Base-by-base conservation (phyloP, 2,329 filamentous ascomycete genomes). In the Botrytis deweyae region DNA sequence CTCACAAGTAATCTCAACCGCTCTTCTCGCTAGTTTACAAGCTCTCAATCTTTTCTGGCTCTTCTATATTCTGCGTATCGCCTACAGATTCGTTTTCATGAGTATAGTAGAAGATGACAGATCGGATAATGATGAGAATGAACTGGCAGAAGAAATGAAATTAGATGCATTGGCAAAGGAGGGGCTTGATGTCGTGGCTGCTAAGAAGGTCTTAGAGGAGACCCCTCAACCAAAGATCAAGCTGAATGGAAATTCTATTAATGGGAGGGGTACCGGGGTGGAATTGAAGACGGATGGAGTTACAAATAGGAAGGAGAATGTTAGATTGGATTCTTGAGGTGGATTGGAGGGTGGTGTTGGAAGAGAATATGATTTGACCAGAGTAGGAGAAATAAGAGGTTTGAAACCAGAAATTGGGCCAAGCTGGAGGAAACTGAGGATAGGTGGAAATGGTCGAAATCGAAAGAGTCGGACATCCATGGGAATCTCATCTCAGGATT, bases 11-110 rank as follows among this genome's bases (percentile, higher is more conserved):
- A 93, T 95, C 79, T 91, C 91, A 18, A 85, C 89, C n/a, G 78
- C 80, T 4, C 86, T 95, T 38, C 87, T 95, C 8, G 86, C 89
- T 2, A 85, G 87, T 6, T 85, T 95, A 52, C 92, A 95, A 82
- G 88, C 89, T 2, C 86, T 95, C 71, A 95, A 95, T 81, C 82
- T 95, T 16, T 94, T 94, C 84, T 95, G 92, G 92, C 87, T 94
- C 75, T 93, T 91, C 83, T 89, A 91, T 82, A 94, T 95, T 79
- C 80, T 92, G 73, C 87, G 92, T 76, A 93, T 95, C 76, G 90
- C 91, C 63, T 93, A 90, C 79, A 87, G 92, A 74, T 92, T 93
- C 77, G 84, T 92, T 29, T 85, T 88, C 55, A 87, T 87, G 78
- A 87, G 88, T 70, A 85, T 86, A 40, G 87, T 86, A 46, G 87